phyloP scores from a whole-genome alignment of 805 yeast genomes.

The Citeromyces nyonsensis region DNA sequence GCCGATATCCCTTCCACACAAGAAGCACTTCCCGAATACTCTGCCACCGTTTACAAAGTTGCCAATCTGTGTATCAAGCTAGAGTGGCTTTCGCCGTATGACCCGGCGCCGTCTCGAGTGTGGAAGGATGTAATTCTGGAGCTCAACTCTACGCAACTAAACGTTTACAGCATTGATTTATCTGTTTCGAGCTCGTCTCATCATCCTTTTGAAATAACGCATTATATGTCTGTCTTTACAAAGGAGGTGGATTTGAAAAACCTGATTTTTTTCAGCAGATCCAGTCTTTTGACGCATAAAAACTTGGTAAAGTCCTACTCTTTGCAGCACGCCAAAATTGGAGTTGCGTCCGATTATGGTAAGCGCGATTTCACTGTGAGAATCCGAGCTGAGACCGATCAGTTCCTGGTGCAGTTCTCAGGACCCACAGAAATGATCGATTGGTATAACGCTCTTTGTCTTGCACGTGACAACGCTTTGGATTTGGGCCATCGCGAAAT shows the following conservation, averaged over 20 bases:
- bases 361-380: conserved; percentile 58
- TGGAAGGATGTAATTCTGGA: conserved; percentile 65
- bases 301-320: conserved; percentile 52
- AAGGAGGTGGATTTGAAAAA: conserved; percentile 12
- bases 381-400: conserved; percentile 72
- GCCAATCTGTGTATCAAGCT: conserved; percentile 47
- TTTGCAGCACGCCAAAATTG: conserved; percentile 71
- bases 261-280: conserved; percentile 6
- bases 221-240: conserved; percentile 13
- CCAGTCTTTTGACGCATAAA: conserved; percentile 12
- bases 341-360: conserved; percentile 74
- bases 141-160: conserved; percentile 76
- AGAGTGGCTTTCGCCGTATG: conserved; percentile 73
- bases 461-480: conserved; percentile 68
- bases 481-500: conserved; percentile 58
- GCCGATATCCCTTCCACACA: conserved; percentile 12
- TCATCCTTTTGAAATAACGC: conserved; percentile 1
- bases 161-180: conserved; percentile 31
- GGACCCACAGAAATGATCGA: conserved; percentile 51
- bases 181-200: conserved; percentile 3
- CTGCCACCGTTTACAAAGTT: conserved; percentile 47
- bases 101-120: conserved; percentile 42
- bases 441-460: conserved; percentile 62
- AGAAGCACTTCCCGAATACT: conserved; percentile 45
- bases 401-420: conserved; percentile 52